Evolutionary conservation across 1,284 basidiomycete species (phyloP).

Genomic region (Pulveroboletus sp.): DNA sequence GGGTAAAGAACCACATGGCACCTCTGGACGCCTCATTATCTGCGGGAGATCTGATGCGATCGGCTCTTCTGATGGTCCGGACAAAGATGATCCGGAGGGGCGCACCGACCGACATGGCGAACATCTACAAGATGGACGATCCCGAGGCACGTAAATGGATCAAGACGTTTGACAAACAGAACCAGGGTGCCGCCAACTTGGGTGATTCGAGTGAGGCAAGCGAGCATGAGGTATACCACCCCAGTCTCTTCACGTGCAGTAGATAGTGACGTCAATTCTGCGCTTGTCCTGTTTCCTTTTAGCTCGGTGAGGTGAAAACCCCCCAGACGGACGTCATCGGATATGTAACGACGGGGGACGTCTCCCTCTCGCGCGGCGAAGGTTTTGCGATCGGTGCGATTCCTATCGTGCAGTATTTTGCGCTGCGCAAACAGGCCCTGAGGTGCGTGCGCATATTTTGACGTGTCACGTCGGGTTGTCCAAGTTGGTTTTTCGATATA

Average conservation of each 20-base stretch:
- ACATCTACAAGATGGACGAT: constrained; percentile 63
- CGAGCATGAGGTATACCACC: constrained; percentile 37
- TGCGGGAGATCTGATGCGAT: constrained; percentile 48
- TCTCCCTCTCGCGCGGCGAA: constrained; percentile 72
- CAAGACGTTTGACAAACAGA: constrained; percentile 28
- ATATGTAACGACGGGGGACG: constrained; percentile 79
- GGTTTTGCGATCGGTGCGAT: constrained; percentile 77
- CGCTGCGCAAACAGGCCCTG: constrained; percentile 50
- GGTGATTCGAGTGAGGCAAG: constrained; percentile 44
- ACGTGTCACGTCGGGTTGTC: neutral
- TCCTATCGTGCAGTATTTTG: constrained; percentile 54
- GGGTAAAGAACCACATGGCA: constrained; percentile 52
- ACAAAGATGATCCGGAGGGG: constrained; percentile 67
- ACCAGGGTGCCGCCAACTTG: constrained; percentile 18
- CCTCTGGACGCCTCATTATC: constrained; percentile 40
- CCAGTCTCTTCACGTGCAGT: neutral
- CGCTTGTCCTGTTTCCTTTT: neutral
- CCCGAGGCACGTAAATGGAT: constrained; percentile 29
- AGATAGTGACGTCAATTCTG: neutral
- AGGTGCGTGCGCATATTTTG: constrained; percentile 42
- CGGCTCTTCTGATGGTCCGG: constrained; percentile 66
- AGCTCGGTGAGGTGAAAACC: constrained; percentile 51
- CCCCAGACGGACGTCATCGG: constrained; percentile 60
- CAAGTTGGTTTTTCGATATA: constrained; percentile 11
- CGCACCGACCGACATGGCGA: constrained; percentile 69